Base-by-base conservation (phyloP, 768 basidiomycete genomes). In the Boletellus emodensis region DNA sequence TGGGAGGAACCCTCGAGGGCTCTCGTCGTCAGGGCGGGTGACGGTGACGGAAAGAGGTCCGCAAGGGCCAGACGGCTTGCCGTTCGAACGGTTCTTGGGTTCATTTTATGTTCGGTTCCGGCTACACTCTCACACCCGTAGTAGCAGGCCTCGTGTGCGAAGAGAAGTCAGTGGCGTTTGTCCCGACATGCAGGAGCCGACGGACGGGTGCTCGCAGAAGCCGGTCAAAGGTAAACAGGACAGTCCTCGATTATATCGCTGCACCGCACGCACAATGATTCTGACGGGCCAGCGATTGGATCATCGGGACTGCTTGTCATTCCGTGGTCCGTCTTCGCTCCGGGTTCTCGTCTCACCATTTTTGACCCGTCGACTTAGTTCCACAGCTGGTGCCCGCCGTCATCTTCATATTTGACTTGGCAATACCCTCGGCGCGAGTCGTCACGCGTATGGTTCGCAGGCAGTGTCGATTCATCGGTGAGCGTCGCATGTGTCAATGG, bases 41-140 rank as follows among this genome's bases (percentile, higher is more conserved):
- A 33, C 2, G 26, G 44, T 46, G 30, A 52, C 22, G 30, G 32
- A 44, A 40, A 46, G 39, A 32, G 38, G 13, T 20, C n/a, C 2
- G 32, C 32, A 13, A 15, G 42, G 17, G 13, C 2, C 30, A 11
- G 41, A 37, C 17, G 28, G 41, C 32, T 6, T 26, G n/a, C 20
- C 47, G 17, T 28, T 30, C n/a, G 33, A 15, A 28, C 28, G 24
- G 45, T 38, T 48, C 40, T 53, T 53, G 47, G 30, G 11, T 2
- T n/a, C n/a, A 7, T 26, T 26, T 39, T 24, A 22, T 41, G 17
- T 18, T 56, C 61, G 54, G 60, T 33, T 49, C 60, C 54, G 61
- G 61, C 24, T 34, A 10, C 24, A 26, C 36, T 12, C 22, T 30
- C 46, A 26, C 37, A 33, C 14, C 46, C 38, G 46, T 13, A 17